These are phyloP conservation scores for Ganoderma lucidum DNA, from an alignment of 1,284 basidiomycete species.

Conservation along the genomic window DNA sequence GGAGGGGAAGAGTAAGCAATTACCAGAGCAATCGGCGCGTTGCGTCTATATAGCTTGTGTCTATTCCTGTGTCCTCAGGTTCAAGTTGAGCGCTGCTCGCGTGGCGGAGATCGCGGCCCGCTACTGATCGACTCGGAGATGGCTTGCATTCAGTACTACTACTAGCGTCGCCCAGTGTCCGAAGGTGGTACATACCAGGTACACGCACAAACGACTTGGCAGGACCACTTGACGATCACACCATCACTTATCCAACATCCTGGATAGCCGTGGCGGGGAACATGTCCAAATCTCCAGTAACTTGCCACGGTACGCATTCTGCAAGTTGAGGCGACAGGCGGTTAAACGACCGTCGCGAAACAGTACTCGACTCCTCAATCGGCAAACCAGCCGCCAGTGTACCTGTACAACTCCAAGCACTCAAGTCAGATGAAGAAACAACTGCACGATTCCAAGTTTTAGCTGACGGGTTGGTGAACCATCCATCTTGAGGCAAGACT, in stretches of 20 bases:
- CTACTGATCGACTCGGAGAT: slow-evolving; percentile 7
- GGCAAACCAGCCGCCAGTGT: slow-evolving; percentile 84
- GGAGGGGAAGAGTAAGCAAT: slow-evolving; percentile 7
- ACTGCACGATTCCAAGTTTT: slow-evolving; percentile 58
- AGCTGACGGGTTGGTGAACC: slow-evolving; percentile 62
- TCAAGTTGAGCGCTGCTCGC: slow-evolving; percentile 9
- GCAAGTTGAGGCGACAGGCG: background rate
- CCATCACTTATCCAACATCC: background rate
- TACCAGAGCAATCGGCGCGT: background rate
- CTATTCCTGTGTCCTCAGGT: background rate
- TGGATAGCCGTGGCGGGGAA: background rate
- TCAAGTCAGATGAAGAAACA: slow-evolving; percentile 40
- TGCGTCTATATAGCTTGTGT: too few relatives aligned
- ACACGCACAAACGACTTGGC: too few relatives aligned
- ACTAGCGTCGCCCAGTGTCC: too few relatives aligned
- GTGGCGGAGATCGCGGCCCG: slow-evolving; percentile 28
- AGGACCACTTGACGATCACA: background rate
- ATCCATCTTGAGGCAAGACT: too few relatives aligned
- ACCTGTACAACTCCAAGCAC: slow-evolving; percentile 64
- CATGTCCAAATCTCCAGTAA: slow-evolving; percentile 83
- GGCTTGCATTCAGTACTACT: too few relatives aligned
- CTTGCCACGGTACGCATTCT: slow-evolving; percentile 77
- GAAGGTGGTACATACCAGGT: too few relatives aligned
- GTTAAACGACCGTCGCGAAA: background rate
- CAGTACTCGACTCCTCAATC: slow-evolving; percentile 86